Evolutionary conservation across 2,329 filamentous ascomycete genomes (phyloP).

Genomic region (Talaromyces piceae): DNA sequence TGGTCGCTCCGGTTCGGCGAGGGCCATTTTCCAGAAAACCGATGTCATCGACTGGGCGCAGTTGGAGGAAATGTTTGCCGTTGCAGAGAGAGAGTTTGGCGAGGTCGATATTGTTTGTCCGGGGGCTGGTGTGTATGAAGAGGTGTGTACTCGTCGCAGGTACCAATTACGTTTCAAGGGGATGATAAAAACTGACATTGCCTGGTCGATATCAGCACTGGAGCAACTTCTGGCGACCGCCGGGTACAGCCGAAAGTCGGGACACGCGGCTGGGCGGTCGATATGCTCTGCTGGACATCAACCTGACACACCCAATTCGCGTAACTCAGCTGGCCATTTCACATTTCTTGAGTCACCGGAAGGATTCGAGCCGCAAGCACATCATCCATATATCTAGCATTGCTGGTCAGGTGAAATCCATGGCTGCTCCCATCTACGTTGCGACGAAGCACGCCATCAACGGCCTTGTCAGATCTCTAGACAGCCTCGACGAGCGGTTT

Average conservation of each 20-base stretch:
- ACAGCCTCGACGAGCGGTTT: slow-evolving; percentile 39
- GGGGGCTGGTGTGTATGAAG: slow-evolving; percentile 40
- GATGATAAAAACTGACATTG: not conserved
- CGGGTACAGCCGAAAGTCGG: slow-evolving; percentile 34
- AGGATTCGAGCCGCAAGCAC: slow-evolving; percentile 28
- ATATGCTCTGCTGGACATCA: slow-evolving; percentile 44
- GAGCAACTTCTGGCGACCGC: slow-evolving; percentile 46
- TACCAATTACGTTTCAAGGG: not conserved
- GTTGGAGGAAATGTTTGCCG: slow-evolving; percentile 43
- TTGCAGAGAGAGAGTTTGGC: slow-evolving; percentile 43
- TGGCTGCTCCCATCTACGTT: slow-evolving; percentile 40
- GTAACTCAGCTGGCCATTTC: slow-evolving; percentile 45
- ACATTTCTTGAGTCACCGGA: slow-evolving; percentile 35
- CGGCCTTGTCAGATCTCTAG: slow-evolving; percentile 45
- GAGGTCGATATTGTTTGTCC: slow-evolving; percentile 41
- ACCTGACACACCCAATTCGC: slow-evolving; percentile 47
- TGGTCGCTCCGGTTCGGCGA: slow-evolving; percentile 15
- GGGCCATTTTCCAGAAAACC: slow-evolving; percentile 40
- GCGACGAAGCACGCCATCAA: slow-evolving; percentile 44
- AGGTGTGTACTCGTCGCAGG: slow-evolving; percentile 21
- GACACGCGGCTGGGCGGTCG: slow-evolving; percentile 34
- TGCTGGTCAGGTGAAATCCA: slow-evolving; percentile 33
- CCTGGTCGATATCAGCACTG: slow-evolving; percentile 33
- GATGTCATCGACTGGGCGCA: slow-evolving; percentile 45
- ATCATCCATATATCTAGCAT: slow-evolving; percentile 45